Conservation (phyloP, 2,329 filamentous ascomycete genomes). For the Neocucurbitaria cava region DNA sequence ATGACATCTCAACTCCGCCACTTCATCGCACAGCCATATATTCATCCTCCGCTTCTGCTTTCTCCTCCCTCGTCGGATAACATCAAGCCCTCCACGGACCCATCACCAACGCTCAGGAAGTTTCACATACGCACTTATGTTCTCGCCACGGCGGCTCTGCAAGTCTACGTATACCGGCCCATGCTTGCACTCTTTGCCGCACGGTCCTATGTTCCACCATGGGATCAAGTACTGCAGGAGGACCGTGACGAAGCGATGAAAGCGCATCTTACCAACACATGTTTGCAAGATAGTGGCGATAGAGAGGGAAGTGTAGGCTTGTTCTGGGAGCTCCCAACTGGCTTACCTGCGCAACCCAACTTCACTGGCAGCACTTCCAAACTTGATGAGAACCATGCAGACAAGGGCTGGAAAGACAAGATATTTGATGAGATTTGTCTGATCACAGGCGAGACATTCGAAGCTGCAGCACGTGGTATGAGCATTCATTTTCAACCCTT, state of each 20-base stretch:
- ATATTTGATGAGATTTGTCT: constrained; percentile 77
- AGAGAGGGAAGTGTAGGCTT: constrained; percentile 71
- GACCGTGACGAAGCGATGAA: constrained; percentile 60
- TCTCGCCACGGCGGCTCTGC: constrained; percentile 76
- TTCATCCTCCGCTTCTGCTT: constrained; percentile 83
- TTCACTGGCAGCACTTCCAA: neutral
- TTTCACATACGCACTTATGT: constrained; percentile 97
- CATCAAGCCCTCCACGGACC: neutral
- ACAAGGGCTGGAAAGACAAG: constrained; percentile 58
- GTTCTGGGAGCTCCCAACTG: constrained; percentile 73
- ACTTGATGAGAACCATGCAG: neutral
- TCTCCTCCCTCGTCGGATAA: constrained; percentile 41
- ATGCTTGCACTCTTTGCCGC: constrained; percentile 95
- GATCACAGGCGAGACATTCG: constrained; percentile 79
- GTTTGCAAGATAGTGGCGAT: constrained; percentile 71
- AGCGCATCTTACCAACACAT: constrained; percentile 92
- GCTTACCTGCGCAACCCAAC: constrained; percentile 22
- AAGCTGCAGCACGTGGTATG: constrained; percentile 84
- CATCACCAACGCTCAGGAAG: constrained; percentile 65
- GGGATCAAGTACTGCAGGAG: constrained; percentile 35
- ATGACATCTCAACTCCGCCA: constrained; percentile 91
- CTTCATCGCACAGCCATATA: constrained; percentile 95
- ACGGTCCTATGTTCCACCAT: constrained; percentile 72
- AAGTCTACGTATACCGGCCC: constrained; percentile 83
- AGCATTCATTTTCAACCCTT: constrained; percentile 90